Evolutionary conservation across 495 filamentous ascomycete species (phyloP).

Genomic region (Aspergillus sclerotioniger): DNA sequence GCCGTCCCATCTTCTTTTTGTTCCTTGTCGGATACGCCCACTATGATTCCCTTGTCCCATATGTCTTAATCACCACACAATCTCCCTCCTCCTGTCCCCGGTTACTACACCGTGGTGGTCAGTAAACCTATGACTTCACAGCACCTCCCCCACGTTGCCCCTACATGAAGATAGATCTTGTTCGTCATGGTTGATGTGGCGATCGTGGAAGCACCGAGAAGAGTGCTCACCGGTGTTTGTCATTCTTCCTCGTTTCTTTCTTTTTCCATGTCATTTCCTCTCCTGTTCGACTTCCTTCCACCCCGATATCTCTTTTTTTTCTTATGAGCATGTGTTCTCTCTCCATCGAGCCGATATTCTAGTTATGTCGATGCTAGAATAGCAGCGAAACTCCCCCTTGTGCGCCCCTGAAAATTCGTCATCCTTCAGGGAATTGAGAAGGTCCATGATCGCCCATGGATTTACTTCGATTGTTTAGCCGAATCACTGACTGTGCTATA

Average conservation of each 20-base stretch:
- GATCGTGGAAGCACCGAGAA: slow-evolving; percentile 9
- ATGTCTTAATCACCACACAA: neutral
- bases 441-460: neutral
- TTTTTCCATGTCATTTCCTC: slow-evolving; percentile 11
- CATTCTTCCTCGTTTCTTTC: slow-evolving; percentile 21
- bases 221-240: slow-evolving; percentile 6
- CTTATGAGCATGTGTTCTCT: neutral
- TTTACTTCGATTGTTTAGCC: neutral
- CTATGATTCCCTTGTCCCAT: neutral
- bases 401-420: neutral
- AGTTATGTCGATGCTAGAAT: neutral
- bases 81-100: neutral
- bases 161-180: neutral
- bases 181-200: neutral
- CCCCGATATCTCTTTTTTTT: neutral
- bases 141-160: neutral
- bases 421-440: neutral
- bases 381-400: neutral
- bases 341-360: neutral
- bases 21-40: neutral
- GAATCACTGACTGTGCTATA: neutral
- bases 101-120: neutral
- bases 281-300: slow-evolving; percentile 9
- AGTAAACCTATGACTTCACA: neutral
- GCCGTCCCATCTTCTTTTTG: neutral